Base-by-base conservation (phyloP, 2,329 filamentous ascomycete species). In the Fusarium sp. region DNA sequence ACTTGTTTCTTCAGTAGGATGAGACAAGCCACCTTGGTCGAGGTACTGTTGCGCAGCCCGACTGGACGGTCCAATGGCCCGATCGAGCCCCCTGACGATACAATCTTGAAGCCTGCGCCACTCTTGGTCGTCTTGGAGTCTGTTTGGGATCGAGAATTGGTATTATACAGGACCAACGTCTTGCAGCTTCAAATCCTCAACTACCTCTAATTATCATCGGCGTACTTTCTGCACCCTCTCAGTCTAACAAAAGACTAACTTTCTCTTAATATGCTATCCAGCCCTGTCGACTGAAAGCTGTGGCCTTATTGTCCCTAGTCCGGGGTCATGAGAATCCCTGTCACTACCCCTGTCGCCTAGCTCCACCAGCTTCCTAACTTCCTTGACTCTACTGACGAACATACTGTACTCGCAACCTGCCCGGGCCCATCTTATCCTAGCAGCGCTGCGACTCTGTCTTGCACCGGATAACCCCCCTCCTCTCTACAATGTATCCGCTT, bases 21-120 rank as follows among this genome's bases (percentile, higher is more conserved):
- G 70, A 74, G 72, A 74, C 72, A 74, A 73, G 72, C 72, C 72
- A 74, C 61, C 56, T 73, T 56, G 63, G 67, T 58, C 59, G 56
- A 61, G 56, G 64, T 55, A 42, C 71, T 72, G 68, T 59, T 68
- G 69, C 71, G 69, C 68, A 73, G 69, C 63, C 71, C 61, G 59
- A 73, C 60, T 73, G 68, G 68, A 63, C 46, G 68, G 71, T 70
- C 60, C 68, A 71, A 65, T 73, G 71, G 63, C 58, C 68, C 61
- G 71, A 73, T 72, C 69, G 69, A 66, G 60, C 62, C 67, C 70
- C 70, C 68, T 68, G 63, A 62, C 68, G 65, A 73, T 73, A 72
- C 67, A 71, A 52, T 73, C 66, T 69, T 71, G 68, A 71, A 60
- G 66, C 56, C 69, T 69, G 69, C 65, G 71, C 69, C 69, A 70